phyloP scores from a whole-genome alignment of 2,329 filamentous ascomycete genomes.

The Pyrenophora graminea region DNA sequence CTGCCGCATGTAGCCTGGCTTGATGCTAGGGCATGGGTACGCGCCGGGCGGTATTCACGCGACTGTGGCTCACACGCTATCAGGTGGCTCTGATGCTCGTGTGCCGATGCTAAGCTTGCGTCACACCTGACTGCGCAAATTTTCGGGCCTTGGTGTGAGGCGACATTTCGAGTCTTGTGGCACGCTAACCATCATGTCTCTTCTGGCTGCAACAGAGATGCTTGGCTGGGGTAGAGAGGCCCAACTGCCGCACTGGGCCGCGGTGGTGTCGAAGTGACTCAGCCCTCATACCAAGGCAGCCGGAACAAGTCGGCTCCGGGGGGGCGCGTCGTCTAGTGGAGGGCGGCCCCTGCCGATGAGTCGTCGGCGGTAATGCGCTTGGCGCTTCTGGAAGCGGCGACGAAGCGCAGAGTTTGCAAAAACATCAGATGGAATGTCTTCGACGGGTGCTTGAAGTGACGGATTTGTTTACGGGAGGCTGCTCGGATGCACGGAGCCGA shows the following conservation, averaged over 20 bases:
- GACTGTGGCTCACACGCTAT: slow-evolving; percentile 31
- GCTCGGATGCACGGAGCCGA: slow-evolving; percentile 13
- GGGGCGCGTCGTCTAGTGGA: slow-evolving; percentile 2
- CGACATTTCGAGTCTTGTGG: slow-evolving; percentile 9
- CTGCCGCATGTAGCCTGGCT: slow-evolving; percentile 13
- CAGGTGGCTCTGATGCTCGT: slow-evolving; percentile 29
- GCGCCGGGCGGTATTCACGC: slow-evolving; percentile 14
- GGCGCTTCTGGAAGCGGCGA: slow-evolving; percentile 24
- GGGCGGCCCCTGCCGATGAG: slow-evolving; percentile 17
- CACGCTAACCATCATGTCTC: slow-evolving; percentile 18
- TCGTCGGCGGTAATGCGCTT: slow-evolving; percentile 15
- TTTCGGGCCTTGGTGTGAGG: slow-evolving; percentile 12
- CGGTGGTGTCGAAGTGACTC: slow-evolving; percentile 29
- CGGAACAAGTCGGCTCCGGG: slow-evolving; percentile 24
- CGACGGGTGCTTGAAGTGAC: not conserved
- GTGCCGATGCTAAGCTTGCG: slow-evolving; percentile 12
- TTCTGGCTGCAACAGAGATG: slow-evolving; percentile 23
- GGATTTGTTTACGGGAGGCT: too few relatives aligned
- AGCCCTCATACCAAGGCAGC: slow-evolving; percentile 22
- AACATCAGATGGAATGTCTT: not conserved
- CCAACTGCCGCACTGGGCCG: not conserved
- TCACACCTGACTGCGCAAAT: slow-evolving; percentile 26
- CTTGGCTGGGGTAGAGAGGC: slow-evolving; percentile 14
- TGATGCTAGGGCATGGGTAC: slow-evolving; percentile 9
- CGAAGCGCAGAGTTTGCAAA: slow-evolving; percentile 15